phyloP scores from a whole-genome alignment of 495 filamentous ascomycete genomes.

The Neurospora sp. region DNA sequence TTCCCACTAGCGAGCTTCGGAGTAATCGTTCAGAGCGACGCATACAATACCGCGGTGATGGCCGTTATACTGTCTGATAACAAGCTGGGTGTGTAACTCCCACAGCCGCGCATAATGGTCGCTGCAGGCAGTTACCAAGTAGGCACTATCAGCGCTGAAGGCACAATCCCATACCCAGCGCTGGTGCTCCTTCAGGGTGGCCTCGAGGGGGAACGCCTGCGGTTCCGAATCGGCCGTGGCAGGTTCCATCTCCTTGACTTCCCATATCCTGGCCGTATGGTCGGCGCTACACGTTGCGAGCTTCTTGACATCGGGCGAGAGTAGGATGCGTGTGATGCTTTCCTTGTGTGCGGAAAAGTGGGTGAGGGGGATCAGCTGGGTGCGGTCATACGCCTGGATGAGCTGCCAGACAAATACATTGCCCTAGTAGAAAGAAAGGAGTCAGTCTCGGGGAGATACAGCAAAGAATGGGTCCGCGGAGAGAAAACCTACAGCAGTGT shows the following conservation, averaged over 20 bases:
- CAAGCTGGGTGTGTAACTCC: slow-evolving; percentile 74
- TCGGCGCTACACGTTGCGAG: slow-evolving; percentile 95
- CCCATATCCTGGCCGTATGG: slow-evolving; percentile 97
- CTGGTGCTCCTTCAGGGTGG: slow-evolving; percentile 86
- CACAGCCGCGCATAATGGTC: slow-evolving; percentile 97
- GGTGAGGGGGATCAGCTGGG: slow-evolving; percentile 79
- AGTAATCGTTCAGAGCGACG: slow-evolving; percentile 95
- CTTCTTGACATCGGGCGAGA: slow-evolving; percentile 95
- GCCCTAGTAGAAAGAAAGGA: slow-evolving; percentile 44
- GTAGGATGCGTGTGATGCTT: slow-evolving; percentile 89
- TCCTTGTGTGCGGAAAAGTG: slow-evolving; percentile 88
- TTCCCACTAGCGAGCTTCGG: slow-evolving; percentile 49
- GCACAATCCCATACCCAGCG: slow-evolving; percentile 99
- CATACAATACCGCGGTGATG: slow-evolving; percentile 94
- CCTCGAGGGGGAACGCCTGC: slow-evolving; percentile 64
- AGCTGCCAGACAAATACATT: slow-evolving; percentile 97
- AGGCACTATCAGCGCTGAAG: slow-evolving; percentile 92
- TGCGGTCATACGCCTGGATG: slow-evolving; percentile 70
- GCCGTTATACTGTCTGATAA: slow-evolving; percentile 96
- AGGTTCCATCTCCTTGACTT: slow-evolving; percentile 54
- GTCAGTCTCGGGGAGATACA: neutral
- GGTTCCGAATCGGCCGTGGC: slow-evolving; percentile 30
- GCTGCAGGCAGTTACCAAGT: slow-evolving; percentile 93
- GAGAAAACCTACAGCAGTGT: slow-evolving; percentile 58
- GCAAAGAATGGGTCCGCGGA: neutral